Base-by-base conservation (phyloP, 2,329 filamentous ascomycete genomes). In the Chrysoporthe cubensis region DNA sequence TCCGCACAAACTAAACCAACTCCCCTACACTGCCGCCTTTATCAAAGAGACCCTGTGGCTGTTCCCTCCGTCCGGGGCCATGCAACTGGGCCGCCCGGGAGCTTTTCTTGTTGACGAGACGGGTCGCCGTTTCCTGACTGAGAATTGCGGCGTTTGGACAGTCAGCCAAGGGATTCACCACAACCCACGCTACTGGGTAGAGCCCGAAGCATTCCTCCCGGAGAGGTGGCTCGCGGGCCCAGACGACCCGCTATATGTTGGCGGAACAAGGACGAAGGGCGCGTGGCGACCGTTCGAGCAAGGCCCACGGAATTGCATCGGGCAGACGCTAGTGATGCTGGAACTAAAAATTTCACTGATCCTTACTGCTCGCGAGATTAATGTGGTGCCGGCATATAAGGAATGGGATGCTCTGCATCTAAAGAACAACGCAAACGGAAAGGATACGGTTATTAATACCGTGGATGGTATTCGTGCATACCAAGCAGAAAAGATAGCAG, bases 31-130 rank as follows among this genome's bases (percentile, higher is more conserved):
- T 1, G 70, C 77, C 34, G 77, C 77, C 18, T 73, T 79, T 1
- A 76, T 81, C 58, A 77, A 76, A 43, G 80, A 82, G 67, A 73
- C 75, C 4, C 71, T 81, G 5, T 75, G 80, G 3, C 52, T 80
- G 7, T 85, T 82, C 70, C 83, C 84, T 0, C 80, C 84, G 1
- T 82, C 71, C 75, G 78, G 77, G 42, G 80, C 79, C 6, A 75
- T 81, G 34, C 79, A 82, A 14, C 64, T 64, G 0, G 78, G 77
- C 16, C 64, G 68, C 14, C 63, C 58, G 1, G 76, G 76, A 18
- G 72, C 77, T 69, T 76, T 77, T 43, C 71, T 79, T 63, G 76
- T 74, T 18, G 76, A 84, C 56, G 76, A 78, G 40, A 76, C 80
- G 3, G 80, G 81, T 13, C 73, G 77, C 46, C 72, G 74, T 73